Base-by-base conservation (phyloP, 176 grass and related monocot species). In the Saccharum officinarum region DNA sequence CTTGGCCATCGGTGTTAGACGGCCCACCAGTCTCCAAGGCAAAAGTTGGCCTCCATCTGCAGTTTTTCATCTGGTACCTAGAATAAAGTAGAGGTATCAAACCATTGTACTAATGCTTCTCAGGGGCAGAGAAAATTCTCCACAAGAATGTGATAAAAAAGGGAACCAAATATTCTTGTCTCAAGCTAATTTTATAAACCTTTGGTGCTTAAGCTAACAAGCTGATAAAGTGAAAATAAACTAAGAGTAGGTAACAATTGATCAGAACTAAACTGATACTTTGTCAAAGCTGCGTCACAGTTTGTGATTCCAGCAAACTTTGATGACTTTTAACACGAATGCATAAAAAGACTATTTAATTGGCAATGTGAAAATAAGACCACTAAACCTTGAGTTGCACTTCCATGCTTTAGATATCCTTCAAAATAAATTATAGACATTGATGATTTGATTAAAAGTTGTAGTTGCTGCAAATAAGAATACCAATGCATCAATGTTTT, bases 11-110 rank as follows among this genome's bases (percentile, higher is more conserved):
- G 46, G 67, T 33, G 18, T 75, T 86, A 52, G 97, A 86, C 80
- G 93, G 61, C 63, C 86, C 92, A 83, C 87, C 92, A 23, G 93
- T 80, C 40, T 96, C 92, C 73, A 99, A 84, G 15, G 92, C 97
- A 82, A 89, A 89, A 10, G 64, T 71, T 77, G 84, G 91, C 45
- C 79, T 94, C 86, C 84, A 86, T 92, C 89, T 96, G 26, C 67
- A 69, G 33, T 50, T 74, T 94, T 78, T 92, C 61, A 75, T 72
- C 76, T 79, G 83, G 78, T 86, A 85, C 31, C 91, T 98, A 88
- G 47, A 80, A 85, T 66, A 87, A n/a, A 44, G 14, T 33, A 50
- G 7, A 86, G 16, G 75, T 79, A 79, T 83, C 15, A 79, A 74
- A 79, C 45, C 8, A 25, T 75, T 16, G 16, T 78, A 52, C 46